Percentiles rank a stretch among this genome's conserved stretches.
These are phyloP conservation scores for Penicillium hesseltinei DNA, from an alignment of 2,329 filamentous ascomycete species.

Conservation along the genomic window DNA sequence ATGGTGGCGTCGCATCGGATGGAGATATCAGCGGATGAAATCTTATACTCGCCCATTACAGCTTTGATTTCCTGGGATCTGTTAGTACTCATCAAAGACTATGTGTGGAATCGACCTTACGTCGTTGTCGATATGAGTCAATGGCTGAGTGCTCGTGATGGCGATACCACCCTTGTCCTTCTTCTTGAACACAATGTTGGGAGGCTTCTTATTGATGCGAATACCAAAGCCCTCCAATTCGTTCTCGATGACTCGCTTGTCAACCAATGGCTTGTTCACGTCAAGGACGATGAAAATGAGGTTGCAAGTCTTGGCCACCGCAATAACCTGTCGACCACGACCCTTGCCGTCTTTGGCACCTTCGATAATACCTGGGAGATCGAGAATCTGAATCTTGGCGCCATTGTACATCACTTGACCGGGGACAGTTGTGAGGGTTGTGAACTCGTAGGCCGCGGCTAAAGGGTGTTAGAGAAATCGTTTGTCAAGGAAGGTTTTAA, in stretches of 20 bases:
- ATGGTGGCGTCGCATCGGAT: slow-evolving; percentile 97
- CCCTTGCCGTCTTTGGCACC: slow-evolving; percentile 98
- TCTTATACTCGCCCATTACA: slow-evolving; percentile 95
- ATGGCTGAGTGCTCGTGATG: slow-evolving; percentile 89
- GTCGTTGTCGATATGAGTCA: slow-evolving; percentile 89
- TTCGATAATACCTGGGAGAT: slow-evolving; percentile 97
- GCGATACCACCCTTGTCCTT: slow-evolving; percentile 98
- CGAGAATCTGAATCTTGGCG: slow-evolving; percentile 95
- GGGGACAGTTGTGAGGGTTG: slow-evolving; percentile 93
- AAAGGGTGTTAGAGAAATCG: slow-evolving; percentile 19
- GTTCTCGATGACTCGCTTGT: slow-evolving; percentile 92
- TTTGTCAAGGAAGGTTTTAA: neutral
- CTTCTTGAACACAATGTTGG: slow-evolving; percentile 99
- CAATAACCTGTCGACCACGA: slow-evolving; percentile 96
- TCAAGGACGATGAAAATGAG: slow-evolving; percentile 98
- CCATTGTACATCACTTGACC: slow-evolving; percentile 96
- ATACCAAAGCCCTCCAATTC: slow-evolving; percentile 98
- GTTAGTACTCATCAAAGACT: slow-evolving; percentile 12
- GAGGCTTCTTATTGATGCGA: slow-evolving; percentile 92
- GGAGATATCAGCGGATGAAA: slow-evolving; percentile 93
- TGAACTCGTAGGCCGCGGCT: slow-evolving; percentile 97
- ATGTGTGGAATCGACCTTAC: slow-evolving; percentile 33
- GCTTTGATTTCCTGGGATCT: slow-evolving; percentile 77
- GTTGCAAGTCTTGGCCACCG: slow-evolving; percentile 97
- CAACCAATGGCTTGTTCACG: slow-evolving; percentile 95